Percentiles rank a stretch among this genome's conserved stretches.
Conservation (phyloP, 2,329 filamentous ascomycete genomes). For the Sordariomycetes sp. region DNA sequence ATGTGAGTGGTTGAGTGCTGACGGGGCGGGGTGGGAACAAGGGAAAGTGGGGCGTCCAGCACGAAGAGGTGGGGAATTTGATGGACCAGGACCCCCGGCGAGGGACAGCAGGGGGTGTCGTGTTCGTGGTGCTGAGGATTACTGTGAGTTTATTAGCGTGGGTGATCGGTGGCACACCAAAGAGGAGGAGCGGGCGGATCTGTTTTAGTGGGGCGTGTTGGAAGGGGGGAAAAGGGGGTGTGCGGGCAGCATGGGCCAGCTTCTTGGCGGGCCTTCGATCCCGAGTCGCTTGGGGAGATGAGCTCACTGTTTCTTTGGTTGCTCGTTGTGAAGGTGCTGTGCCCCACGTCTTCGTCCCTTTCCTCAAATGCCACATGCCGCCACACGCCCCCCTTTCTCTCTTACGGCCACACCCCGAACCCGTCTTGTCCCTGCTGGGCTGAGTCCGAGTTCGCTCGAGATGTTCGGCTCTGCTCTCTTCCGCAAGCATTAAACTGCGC, state of each 20-base stretch:
- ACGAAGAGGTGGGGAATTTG: not conserved
- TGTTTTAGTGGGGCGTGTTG: not conserved
- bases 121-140: not conserved
- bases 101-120: not conserved
- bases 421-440: no score
- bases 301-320: no score
- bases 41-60: not conserved
- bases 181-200: not conserved
- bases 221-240: not conserved
- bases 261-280: not conserved
- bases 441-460: no score
- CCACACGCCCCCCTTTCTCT: no score
- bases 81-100: no score
- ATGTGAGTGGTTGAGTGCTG: not conserved
- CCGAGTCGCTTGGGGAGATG: not conserved
- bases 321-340: no score
- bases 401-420: no score
- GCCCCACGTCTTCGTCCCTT: no score
- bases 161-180: not conserved
- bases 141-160: not conserved
- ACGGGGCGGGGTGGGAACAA: not conserved
- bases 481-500: no score
- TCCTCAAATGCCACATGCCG: no score
- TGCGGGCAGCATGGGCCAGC: not conserved
- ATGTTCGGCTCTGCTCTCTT: no score